These are phyloP conservation scores for Chaetomiaceae sp. DNA, from an alignment of 2,329 filamentous ascomycete species.

Conservation along the genomic window DNA sequence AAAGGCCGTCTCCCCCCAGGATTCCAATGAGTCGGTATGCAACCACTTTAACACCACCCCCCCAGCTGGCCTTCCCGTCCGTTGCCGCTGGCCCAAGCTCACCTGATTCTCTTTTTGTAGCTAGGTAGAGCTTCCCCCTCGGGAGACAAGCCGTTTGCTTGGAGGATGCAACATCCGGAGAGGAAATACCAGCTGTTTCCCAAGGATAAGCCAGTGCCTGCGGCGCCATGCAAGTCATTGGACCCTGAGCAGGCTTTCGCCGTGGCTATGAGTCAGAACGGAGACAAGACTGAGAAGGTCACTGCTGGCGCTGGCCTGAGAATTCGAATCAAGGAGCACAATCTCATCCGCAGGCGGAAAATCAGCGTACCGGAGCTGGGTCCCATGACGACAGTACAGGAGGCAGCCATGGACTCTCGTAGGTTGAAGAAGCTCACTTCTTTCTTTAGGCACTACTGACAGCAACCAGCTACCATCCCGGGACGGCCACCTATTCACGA, in stretches of 20 bases:
- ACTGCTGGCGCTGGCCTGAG: conserved; percentile 38
- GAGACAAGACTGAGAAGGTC: conserved; percentile 37
- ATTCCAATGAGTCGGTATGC: conserved; percentile 41
- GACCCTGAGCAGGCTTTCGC: conserved; percentile 46
- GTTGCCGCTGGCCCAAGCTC: conserved; percentile 21
- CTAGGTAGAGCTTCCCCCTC: conserved; percentile 26
- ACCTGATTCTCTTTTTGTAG: conserved; percentile 19
- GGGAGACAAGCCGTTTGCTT: conserved; percentile 45
- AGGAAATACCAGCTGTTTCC: conserved; percentile 59
- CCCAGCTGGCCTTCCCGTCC: conserved; percentile 4
- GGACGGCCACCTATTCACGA: conserved; percentile 59
- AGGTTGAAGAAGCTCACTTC: conserved; percentile 30
- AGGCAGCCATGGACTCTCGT: conserved; percentile 65
- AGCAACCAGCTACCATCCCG: conserved; percentile 55
- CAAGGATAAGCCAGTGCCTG: conserved; percentile 41
- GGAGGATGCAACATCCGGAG: conserved; percentile 55
- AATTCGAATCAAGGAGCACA: conserved; percentile 52
- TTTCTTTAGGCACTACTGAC: conserved; percentile 6
- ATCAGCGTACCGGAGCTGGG: conserved; percentile 58
- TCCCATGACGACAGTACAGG: conserved; percentile 63
- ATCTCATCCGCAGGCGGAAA: conserved; percentile 53
- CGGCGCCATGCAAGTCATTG: conserved; percentile 38
- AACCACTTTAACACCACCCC: conserved; percentile 29
- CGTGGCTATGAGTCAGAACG: conserved; percentile 35
- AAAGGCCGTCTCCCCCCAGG: conserved; percentile 42